Evolutionary conservation across 2,329 filamentous ascomycete species (phyloP).

Genomic region (Ophiognomonia clavigignenti-juglandacearum): DNA sequence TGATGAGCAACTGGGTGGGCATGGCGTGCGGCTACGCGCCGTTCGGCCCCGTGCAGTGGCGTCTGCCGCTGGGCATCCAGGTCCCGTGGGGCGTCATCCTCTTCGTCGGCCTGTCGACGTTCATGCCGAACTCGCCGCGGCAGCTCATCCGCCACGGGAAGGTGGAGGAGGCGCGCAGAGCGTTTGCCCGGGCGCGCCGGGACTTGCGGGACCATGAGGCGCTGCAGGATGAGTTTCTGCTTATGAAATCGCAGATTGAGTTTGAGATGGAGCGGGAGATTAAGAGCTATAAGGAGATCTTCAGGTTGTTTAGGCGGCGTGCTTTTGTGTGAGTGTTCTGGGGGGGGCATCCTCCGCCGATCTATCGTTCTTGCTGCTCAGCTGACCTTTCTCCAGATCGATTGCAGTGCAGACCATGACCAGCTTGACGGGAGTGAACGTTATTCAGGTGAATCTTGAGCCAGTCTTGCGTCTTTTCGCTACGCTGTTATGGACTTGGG

Average conservation of each 20-base stretch:
- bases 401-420: constrained; percentile 56
- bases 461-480: no score
- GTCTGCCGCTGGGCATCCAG: constrained; percentile 49
- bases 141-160: constrained; percentile 47
- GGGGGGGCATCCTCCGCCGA: no score
- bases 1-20: constrained; percentile 54
- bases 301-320: constrained; percentile 44
- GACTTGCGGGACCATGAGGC: constrained; percentile 38
- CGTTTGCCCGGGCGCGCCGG: constrained; percentile 43
- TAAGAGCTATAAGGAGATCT: constrained; percentile 46
- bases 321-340: constrained; percentile 38
- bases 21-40: constrained; percentile 49
- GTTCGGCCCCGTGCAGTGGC: constrained; percentile 49
- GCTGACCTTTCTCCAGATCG: constrained; percentile 21
- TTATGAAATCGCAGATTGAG: constrained; percentile 51
- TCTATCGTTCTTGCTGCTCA: no score
- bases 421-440: constrained; percentile 51
- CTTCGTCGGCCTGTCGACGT: constrained; percentile 47
- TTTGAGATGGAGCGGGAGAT: constrained; percentile 54
- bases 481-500: no score
- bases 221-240: constrained; percentile 45
- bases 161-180: constrained; percentile 39
- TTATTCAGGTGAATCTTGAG: constrained; percentile 36
- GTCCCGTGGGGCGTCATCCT: constrained; percentile 52
- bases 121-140: constrained; percentile 51